Evolutionary conservation across 352 stramenopile genomes (phyloP), one percentile per base, ranked within the genome.

Genomic region (Thraustochytrium striatum): DNA sequence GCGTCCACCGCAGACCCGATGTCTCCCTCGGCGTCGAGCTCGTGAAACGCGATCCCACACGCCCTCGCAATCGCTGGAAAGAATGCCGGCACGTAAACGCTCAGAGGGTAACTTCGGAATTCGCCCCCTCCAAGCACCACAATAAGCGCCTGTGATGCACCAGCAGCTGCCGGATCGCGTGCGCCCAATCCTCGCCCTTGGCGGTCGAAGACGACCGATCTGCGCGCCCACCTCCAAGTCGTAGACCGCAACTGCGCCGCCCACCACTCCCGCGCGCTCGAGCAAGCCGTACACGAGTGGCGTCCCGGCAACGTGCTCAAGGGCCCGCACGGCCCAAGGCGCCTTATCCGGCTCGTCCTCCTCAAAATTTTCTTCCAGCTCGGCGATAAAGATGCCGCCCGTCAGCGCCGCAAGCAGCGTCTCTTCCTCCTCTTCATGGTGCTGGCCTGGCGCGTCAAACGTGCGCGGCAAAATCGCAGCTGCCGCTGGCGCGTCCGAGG

Each of bases 151-250:
- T 61, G 8, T 32, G 52, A 21, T 11, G 61, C 2, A 7, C 3
- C 44, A 41, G 25, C n/a, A 7, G 21, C 61, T 16, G 30, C 19
- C 21, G 21, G 32, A 8, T 41, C 59, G 32, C 59, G 33, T n/a
- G 8, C 8, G 0, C 5, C 25, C 21, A 47, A 70, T 32, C 53
- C 32, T 5, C 32, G 5, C 25, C n/a, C 53, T 19, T 61, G 7
- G 53, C 53, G 7, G 7, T 70, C 59, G 21, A 0, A 75, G 52
- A 3, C 3, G 11, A 1, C 65, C 65, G 21, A 75, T 28, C 13
- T 75, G 65, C 5, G 65, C 65, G 2, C 52, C 44, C 21, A 43
- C 65, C 65, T 75, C 65, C 43, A 61, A 68, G 25, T 75, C 65
- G 52, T 75, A 75, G 7, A 58, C 7, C 5, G 28, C 41, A 3